A percentile compares a stretch with the other conserved stretches of the same genome.
phyloP scores from a whole-genome alignment of 768 basidiomycete species.

The Rickenella mellea region DNA sequence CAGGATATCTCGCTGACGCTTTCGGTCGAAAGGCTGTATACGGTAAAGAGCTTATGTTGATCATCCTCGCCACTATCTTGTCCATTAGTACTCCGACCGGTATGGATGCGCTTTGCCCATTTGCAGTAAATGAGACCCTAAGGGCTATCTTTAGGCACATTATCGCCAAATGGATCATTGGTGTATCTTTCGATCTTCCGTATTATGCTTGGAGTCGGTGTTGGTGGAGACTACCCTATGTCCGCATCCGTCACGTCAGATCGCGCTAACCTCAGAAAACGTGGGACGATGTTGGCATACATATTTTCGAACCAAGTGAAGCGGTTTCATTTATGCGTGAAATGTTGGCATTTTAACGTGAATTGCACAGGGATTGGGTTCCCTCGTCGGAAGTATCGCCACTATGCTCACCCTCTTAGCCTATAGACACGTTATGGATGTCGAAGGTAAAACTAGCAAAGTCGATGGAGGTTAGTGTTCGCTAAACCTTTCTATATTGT shows the following conservation, averaged over 20 bases:
- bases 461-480: slow-evolving; percentile 54
- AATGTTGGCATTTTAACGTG: slow-evolving; percentile 7
- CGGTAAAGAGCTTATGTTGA: slow-evolving; percentile 73
- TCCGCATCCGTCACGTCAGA: slow-evolving; percentile 61
- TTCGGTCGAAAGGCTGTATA: slow-evolving; percentile 65
- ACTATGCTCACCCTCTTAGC: slow-evolving; percentile 55
- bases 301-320: slow-evolving; percentile 56
- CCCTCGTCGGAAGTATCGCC: slow-evolving; percentile 49
- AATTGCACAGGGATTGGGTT: slow-evolving; percentile 68
- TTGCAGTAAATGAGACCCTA: neutral
- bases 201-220: slow-evolving; percentile 66
- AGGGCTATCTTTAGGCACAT: slow-evolving; percentile 22
- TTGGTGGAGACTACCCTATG: slow-evolving; percentile 79
- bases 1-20: slow-evolving; percentile 57
- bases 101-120: slow-evolving; percentile 6
- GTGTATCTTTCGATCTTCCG: slow-evolving; percentile 62
- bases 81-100: slow-evolving; percentile 58
- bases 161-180: slow-evolving; percentile 41
- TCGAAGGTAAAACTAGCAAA: slow-evolving; percentile 45
- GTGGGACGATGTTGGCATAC: slow-evolving; percentile 68
- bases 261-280: slow-evolving; percentile 50
- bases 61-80: slow-evolving; percentile 70
- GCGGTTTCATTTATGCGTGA: neutral
- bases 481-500: neutral
- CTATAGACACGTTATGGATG: slow-evolving; percentile 58